Evolutionary conservation across 2,329 filamentous ascomycete species (phyloP).

Genomic region (Parastagonospora nodorum): DNA sequence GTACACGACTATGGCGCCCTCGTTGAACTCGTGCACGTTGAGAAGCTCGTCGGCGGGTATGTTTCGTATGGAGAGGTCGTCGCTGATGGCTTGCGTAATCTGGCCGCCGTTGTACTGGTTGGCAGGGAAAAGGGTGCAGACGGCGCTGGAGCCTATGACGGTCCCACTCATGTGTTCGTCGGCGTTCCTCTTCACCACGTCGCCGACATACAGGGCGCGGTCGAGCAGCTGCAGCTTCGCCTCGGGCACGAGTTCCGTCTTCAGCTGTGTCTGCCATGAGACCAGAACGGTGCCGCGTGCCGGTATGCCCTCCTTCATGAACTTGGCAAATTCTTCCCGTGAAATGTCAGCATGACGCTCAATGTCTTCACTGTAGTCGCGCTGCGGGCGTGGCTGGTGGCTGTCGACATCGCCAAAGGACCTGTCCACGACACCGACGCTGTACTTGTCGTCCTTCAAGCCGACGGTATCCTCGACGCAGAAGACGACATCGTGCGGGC

Average conservation of each 20-base stretch:
- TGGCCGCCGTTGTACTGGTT: constrained; percentile 31
- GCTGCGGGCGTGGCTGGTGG: constrained; percentile 51
- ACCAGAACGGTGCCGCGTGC: constrained; percentile 59
- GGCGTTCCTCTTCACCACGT: constrained; percentile 58
- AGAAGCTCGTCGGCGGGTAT: constrained; percentile 54
- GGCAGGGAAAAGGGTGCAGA: constrained; percentile 52
- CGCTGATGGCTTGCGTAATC: constrained; percentile 26
- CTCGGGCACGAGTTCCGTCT: constrained; percentile 48
- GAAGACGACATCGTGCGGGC: constrained; percentile 33
- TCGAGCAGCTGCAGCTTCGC: constrained; percentile 57
- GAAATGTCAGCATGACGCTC: constrained; percentile 41
- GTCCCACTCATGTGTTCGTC: constrained; percentile 59
- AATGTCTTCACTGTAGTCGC: constrained; percentile 46
- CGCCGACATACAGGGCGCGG: constrained; percentile 59
- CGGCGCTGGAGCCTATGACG: constrained; percentile 55
- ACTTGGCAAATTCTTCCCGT: constrained; percentile 42
- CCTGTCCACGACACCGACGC: constrained; percentile 53
- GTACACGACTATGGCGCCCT: constrained; percentile 60
- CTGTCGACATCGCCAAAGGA: constrained; percentile 52
- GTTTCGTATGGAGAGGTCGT: constrained; percentile 44
- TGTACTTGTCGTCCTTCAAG: constrained; percentile 45
- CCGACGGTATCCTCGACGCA: constrained; percentile 51
- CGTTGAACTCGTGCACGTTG: constrained; percentile 52
- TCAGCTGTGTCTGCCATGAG: constrained; percentile 51
- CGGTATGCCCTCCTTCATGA: constrained; percentile 53